Evolutionary conservation across 2,329 filamentous ascomycete species (phyloP), one percentile per base, ranked within the genome.

Genomic region (Pseudocercospora macadamiae): DNA sequence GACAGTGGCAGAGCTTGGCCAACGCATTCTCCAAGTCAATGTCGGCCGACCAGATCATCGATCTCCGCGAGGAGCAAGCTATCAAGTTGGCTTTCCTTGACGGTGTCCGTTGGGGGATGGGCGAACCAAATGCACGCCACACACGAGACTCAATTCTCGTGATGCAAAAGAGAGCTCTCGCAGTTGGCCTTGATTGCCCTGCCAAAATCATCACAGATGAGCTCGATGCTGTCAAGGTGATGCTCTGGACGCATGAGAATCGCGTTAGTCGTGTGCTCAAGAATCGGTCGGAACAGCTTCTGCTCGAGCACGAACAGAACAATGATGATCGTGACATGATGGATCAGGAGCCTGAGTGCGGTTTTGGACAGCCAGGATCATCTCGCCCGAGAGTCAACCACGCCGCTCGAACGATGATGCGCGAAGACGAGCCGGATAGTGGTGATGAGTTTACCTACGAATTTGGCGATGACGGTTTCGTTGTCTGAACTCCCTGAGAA

Each of bases 41-140:
- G 6, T 37, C n/a, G 9, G 19, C 19, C n/a, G 36, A n/a, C 36
- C n/a, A 30, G 32, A 42, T 23, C n/a, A n/a, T 56, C n/a, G 34
- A 30, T 7, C 19, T 25, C 2, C n/a, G 23, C 4, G 7, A 51
- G 10, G 5, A 42, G 5, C 32, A 51, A 21, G 18, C 30, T 5
- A 6, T 60, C n/a, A 58, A 61, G 52, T 18, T 57, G 23, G 60
- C 60, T 18, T 59, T 57, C 25, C 51, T 64, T 12, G 45, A 60
- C 30, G 62, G 63, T 25, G 54, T 65, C 1, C 54, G 47, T 18
- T 60, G 36, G 18, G 45, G 54, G 3, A 14, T 32, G 12, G 57
- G 62, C 36, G 30, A 56, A 3, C 28, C 53, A 21, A 62, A 60
- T 34, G 51, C 55, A 18, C 39, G 26, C 10, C 57, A 62, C 25